Conservation (phyloP, 1,139 yeast genomes). For the Sugiyamaella castrensis region DNA sequence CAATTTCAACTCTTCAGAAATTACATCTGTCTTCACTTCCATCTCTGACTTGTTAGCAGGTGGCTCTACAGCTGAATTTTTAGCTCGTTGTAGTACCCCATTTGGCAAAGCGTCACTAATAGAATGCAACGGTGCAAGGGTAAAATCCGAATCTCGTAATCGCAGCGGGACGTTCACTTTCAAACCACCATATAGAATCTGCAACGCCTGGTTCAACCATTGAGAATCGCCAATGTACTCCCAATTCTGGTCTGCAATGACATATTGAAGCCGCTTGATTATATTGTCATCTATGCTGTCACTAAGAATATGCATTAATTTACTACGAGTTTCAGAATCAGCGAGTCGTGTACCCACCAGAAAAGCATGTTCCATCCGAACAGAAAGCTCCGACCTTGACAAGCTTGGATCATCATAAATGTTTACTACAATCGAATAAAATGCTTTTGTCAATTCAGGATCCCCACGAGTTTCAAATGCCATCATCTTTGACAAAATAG, state of each 20-base stretch:
- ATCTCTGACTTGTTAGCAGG: conserved; percentile 23
- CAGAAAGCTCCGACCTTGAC: conserved; percentile 85
- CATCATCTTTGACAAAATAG: conserved; percentile 89
- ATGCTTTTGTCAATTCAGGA: conserved; percentile 71
- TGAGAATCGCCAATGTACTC: conserved; percentile 89
- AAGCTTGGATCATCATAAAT: conserved; percentile 80
- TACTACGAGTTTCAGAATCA: conserved; percentile 70
- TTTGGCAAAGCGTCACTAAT: conserved; percentile 16
- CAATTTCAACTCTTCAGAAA: conserved; percentile 28
- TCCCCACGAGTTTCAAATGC: conserved; percentile 88
- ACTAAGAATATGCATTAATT: conserved; percentile 76
- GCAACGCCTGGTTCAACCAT: conserved; percentile 94
- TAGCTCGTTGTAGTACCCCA: conserved; percentile 5
- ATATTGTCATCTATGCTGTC: conserved; percentile 77
- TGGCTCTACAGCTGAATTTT: no score
- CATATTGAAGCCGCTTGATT: conserved; percentile 75
- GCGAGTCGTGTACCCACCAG: conserved; percentile 87
- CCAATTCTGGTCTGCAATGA: conserved; percentile 94
- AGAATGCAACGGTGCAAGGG: conserved; percentile 14
- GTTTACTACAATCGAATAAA: conserved; percentile 82
- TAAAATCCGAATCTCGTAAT: conserved; percentile 3
- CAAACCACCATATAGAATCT: conserved; percentile 76
- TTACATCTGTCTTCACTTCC: no score
- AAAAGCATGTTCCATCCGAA: conserved; percentile 95
- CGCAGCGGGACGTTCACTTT: conserved; percentile 4